Percentiles rank a stretch among this genome's conserved stretches.
These are phyloP conservation scores for Mycena galopus DNA, from an alignment of 768 basidiomycete genomes.

Conservation along the genomic window DNA sequence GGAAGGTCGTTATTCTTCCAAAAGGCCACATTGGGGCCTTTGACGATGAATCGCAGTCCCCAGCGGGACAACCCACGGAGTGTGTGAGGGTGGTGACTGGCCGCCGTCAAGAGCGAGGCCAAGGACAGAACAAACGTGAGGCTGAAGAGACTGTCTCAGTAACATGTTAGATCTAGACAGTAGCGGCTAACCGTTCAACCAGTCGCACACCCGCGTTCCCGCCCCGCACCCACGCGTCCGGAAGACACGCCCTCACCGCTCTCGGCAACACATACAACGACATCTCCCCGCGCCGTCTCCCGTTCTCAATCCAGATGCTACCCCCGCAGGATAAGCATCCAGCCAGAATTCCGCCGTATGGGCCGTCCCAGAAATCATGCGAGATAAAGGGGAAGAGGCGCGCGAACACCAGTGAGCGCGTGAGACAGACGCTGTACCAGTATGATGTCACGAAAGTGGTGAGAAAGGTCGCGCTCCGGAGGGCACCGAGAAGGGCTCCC, in stretches of 20 bases:
- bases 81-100: conserved; percentile 70
- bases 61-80: conserved; percentile 82
- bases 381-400: conserved; percentile 75
- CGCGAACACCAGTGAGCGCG: conserved; percentile 75
- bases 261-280: conserved; percentile 83
- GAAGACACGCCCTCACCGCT: conserved; percentile 74
- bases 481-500: conserved; percentile 60
- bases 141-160: background rate
- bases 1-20: conserved; percentile 58
- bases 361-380: conserved; percentile 86
- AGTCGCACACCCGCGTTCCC: conserved; percentile 54
- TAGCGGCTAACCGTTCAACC: conserved; percentile 66
- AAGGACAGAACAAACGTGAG: conserved; percentile 73
- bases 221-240: conserved; percentile 64
- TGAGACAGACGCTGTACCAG: conserved; percentile 79
- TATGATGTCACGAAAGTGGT: conserved; percentile 78
- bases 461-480: conserved; percentile 80
- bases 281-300: conserved; percentile 80
- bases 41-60: conserved; percentile 75
- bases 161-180: background rate
- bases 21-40: conserved; percentile 68
- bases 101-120: conserved; percentile 73
- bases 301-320: conserved; percentile 86
- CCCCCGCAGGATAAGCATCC: conserved; percentile 80
- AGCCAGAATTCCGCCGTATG: conserved; percentile 73